These are phyloP conservation scores for Chrysanthemum seticuspe DNA, from an alignment of 129 eudicot genomes.

Conservation along the genomic window DNA sequence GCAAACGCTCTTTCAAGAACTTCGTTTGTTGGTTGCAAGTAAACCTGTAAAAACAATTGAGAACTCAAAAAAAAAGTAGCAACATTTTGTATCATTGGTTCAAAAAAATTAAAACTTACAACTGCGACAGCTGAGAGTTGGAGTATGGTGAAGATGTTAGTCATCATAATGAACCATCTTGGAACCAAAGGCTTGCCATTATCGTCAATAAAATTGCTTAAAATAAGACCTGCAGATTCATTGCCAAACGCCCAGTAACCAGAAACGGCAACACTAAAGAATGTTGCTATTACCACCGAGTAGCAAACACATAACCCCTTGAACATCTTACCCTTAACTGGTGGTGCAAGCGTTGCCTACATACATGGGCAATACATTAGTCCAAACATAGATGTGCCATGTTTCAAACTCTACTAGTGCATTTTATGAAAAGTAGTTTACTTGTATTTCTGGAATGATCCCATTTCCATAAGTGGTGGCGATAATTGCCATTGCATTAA, in stretches of 20 bases:
- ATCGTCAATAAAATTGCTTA: constrained; percentile 55
- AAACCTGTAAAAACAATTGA: constrained; percentile 41
- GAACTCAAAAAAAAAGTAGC: background rate
- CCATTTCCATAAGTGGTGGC: constrained; percentile 97
- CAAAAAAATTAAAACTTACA: constrained; percentile 35
- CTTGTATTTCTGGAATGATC: constrained; percentile 97
- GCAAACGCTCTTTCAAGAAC: constrained; percentile 64
- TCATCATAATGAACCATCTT: constrained; percentile 70
- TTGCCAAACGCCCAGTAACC: constrained; percentile 97
- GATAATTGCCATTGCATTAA: constrained; percentile 80
- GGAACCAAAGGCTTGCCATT: constrained; percentile 65
- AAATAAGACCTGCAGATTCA: constrained; percentile 51
- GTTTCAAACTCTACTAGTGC: no score
- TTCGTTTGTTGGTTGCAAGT: constrained; percentile 93
- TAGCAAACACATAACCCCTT: constrained; percentile 84
- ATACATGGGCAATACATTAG: background rate
- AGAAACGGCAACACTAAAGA: constrained; percentile 77
- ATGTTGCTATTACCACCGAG: constrained; percentile 51
- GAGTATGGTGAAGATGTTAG: constrained; percentile 71
- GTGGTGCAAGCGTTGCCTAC: constrained; percentile 94
- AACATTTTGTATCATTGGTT: background rate
- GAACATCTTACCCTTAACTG: constrained; percentile 96
- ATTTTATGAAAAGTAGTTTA: background rate
- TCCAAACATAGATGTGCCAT: background rate
- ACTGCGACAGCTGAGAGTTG: constrained; percentile 94